These are phyloP conservation scores for Endoconidiophora laricicola DNA, from an alignment of 2,329 filamentous ascomycete species.

Conservation along the genomic window DNA sequence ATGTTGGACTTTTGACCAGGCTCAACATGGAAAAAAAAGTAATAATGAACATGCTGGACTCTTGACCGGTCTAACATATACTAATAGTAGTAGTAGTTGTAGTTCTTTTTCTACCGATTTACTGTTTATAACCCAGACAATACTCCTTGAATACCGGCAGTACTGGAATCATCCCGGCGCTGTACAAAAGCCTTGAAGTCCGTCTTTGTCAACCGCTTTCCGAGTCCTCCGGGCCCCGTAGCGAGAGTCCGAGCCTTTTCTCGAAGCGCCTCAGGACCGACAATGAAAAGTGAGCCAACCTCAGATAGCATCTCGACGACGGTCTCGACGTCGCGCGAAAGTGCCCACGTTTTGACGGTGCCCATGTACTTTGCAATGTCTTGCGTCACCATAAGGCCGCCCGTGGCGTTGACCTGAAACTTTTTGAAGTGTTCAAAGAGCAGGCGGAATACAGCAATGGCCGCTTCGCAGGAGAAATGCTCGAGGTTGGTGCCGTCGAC, in stretches of 20 bases:
- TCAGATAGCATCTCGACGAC: conserved; percentile 77
- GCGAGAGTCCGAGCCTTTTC: conserved; percentile 49
- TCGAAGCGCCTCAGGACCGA: conserved; percentile 61
- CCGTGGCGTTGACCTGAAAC: conserved; percentile 82
- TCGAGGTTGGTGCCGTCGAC: conserved; percentile 74
- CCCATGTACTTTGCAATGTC: conserved; percentile 89
- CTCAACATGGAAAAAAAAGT: too few species aligned
- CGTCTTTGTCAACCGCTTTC: conserved; percentile 43
- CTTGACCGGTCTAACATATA: too few species aligned
- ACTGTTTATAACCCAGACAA: conserved; percentile 41
- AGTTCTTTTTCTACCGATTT: not conserved
- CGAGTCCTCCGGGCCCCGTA: conserved; percentile 24
- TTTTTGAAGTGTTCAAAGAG: conserved; percentile 89
- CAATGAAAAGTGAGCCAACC: conserved; percentile 89
- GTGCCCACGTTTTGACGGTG: conserved; percentile 66
- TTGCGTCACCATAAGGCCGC: conserved; percentile 87
- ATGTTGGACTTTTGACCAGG: too few species aligned
- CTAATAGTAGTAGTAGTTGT: too few species aligned
- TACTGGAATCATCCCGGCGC: conserved; percentile 68
- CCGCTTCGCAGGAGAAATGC: conserved; percentile 69
- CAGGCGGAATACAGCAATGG: conserved; percentile 56
- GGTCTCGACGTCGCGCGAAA: conserved; percentile 49
- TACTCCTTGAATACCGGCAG: conserved; percentile 67
- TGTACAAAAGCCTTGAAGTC: conserved; percentile 74
- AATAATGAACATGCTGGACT: too few species aligned